Percentiles rank a stretch among this genome's conserved stretches.
Conservation (phyloP, 2,329 filamentous ascomycete species). For the Juglanconis juglandina region DNA sequence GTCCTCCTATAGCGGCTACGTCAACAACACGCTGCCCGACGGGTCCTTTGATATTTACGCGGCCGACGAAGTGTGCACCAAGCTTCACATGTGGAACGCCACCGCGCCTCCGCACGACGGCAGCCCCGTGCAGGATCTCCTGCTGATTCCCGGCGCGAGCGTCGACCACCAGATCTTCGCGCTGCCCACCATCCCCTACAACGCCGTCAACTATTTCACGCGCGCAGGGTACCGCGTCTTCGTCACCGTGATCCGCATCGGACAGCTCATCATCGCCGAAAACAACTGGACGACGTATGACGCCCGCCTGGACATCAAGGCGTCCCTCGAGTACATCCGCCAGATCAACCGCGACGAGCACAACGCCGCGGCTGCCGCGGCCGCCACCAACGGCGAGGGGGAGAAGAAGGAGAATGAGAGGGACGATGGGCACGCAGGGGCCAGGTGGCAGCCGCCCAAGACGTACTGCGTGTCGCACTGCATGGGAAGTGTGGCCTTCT, state of each 20-base stretch:
- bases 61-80: constrained; percentile 48
- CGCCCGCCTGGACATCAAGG: constrained; percentile 55
- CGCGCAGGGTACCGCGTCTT: constrained; percentile 59
- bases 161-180: constrained; percentile 63
- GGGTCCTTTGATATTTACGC: constrained; percentile 44
- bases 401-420: constrained; percentile 16
- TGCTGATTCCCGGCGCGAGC: constrained; percentile 60
- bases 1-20: constrained; percentile 44
- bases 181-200: constrained; percentile 60
- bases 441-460: constrained; percentile 24
- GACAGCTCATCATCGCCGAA: constrained; percentile 46
- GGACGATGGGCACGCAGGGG: background rate
- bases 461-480: constrained; percentile 61
- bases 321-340: constrained; percentile 53
- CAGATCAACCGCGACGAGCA: constrained; percentile 28
- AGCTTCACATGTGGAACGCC: constrained; percentile 57
- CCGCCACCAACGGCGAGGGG: too few relatives aligned
- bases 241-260: constrained; percentile 56
- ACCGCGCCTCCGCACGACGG: constrained; percentile 30
- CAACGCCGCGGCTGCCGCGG: background rate
- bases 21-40: constrained; percentile 47
- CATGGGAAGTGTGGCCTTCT: constrained; percentile 59
- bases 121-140: constrained; percentile 44
- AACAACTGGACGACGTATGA: constrained; percentile 58
- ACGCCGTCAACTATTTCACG: constrained; percentile 61